phyloP scores from a whole-genome alignment of 441 rosid genomes.

The Euphorbia celastroides region DNA sequence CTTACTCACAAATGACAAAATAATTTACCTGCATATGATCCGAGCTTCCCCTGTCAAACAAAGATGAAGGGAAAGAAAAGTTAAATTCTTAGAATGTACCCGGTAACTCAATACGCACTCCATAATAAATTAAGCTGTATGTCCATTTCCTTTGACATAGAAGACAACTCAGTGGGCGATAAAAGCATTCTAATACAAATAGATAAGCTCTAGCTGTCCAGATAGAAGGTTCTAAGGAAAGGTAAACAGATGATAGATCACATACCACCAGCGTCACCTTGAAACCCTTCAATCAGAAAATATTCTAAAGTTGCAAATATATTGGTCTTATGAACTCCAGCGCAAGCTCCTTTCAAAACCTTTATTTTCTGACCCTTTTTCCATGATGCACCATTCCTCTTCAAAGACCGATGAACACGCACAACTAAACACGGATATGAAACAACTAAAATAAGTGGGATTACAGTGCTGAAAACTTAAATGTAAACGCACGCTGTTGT shows the following conservation, averaged over 20 bases:
- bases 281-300: conserved; percentile 54
- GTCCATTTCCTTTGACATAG: background rate
- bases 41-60: conserved; percentile 55
- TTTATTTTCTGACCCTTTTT: conserved; percentile 50
- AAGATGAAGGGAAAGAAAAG: background rate
- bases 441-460: background rate
- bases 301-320: conserved; percentile 60
- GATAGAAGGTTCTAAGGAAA: background rate
- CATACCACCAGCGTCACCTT: conserved; percentile 64
- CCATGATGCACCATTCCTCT: conserved; percentile 51
- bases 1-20: conserved; percentile 9
- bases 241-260: background rate
- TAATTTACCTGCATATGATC: conserved; percentile 63
- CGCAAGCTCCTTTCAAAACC: conserved; percentile 60
- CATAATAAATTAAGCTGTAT: background rate
- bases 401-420: conserved; percentile 46
- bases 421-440: conserved; percentile 38
- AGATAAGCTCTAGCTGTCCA: background rate
- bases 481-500: background rate
- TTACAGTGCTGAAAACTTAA: background rate
- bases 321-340: conserved; percentile 39
- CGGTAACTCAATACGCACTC: background rate
- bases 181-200: background rate
- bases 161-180: background rate
- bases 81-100: conserved; percentile 8